Conservation (phyloP, 208 protist genomes). For the Cochliopodium minus region DNA sequence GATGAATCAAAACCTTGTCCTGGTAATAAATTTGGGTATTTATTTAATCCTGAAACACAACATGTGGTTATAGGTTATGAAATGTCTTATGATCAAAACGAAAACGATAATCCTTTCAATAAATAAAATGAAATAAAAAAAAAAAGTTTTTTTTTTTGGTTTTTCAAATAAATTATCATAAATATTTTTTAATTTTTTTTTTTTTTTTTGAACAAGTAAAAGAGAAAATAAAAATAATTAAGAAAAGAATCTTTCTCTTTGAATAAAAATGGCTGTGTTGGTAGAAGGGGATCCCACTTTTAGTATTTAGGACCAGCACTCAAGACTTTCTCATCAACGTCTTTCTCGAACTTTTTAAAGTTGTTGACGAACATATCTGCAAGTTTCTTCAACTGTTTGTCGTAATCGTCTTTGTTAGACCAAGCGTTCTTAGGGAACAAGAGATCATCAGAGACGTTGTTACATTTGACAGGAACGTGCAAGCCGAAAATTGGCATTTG, state of each 20-base stretch:
- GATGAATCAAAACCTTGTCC: too few relatives aligned
- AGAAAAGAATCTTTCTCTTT: background rate
- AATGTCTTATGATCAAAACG: too few relatives aligned
- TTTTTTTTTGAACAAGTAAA: slow-evolving; percentile 1
- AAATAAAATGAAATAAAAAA: too few relatives aligned
- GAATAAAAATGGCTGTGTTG: background rate
- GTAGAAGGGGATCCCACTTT: background rate
- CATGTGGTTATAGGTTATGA: too few relatives aligned
- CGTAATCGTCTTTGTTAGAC: slow-evolving; percentile 57
- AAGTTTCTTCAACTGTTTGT: slow-evolving; percentile 51
- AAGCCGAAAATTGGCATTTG: slow-evolving; percentile 64
- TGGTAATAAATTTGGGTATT: too few relatives aligned
- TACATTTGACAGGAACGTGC: slow-evolving; percentile 47
- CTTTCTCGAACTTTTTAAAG: slow-evolving; percentile 64
- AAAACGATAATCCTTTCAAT: too few relatives aligned
- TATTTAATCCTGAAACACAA: too few relatives aligned
- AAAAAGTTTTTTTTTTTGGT: too few relatives aligned
- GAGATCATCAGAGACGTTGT: slow-evolving; percentile 53
- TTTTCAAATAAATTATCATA: too few relatives aligned
- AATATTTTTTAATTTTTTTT: slow-evolving; percentile 23
- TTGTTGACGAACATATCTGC: slow-evolving; percentile 69
- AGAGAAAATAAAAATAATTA: background rate
- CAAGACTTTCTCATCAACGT: slow-evolving; percentile 48
- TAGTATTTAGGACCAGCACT: slow-evolving; percentile 50
- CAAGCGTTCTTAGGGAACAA: slow-evolving; percentile 67